Conservation (phyloP, 805 yeast species). For the Spathaspora hagerdaliae region DNA sequence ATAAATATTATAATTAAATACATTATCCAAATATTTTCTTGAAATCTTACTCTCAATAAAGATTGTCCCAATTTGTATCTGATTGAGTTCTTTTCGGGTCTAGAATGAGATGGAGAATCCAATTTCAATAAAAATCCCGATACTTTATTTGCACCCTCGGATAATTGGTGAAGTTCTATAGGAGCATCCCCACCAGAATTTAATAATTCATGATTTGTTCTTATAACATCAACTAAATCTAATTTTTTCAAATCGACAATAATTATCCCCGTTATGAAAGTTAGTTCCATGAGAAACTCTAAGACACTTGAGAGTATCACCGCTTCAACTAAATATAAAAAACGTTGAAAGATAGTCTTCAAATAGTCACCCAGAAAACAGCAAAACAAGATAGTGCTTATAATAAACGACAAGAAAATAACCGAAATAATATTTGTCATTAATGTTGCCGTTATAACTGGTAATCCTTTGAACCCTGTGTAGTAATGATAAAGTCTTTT, state of each 20-base stretch:
- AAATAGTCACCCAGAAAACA: constrained; percentile 11
- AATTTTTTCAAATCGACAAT: constrained; percentile 63
- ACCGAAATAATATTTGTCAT: constrained; percentile 14
- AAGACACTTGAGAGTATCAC: constrained; percentile 45
- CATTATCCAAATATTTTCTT: constrained; percentile 12
- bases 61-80: constrained; percentile 30
- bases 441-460: constrained; percentile 21
- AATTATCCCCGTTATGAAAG: constrained; percentile 62
- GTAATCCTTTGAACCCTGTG: constrained; percentile 23
- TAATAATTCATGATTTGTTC: constrained; percentile 19
- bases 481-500: constrained; percentile 26
- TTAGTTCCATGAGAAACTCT: constrained; percentile 58
- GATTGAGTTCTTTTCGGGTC: constrained; percentile 16
- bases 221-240: constrained; percentile 54
- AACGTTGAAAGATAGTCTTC: constrained; percentile 8
- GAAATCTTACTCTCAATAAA: constrained; percentile 25
- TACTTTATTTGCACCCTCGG: constrained; percentile 20
- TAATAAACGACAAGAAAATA: not conserved
- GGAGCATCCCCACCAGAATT: not conserved
- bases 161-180: not conserved
- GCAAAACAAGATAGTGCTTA: constrained; percentile 6
- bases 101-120: constrained; percentile 5
- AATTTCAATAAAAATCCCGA: constrained; percentile 20
- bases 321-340: constrained; percentile 6
- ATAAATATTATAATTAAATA: constrained; percentile 4